Base-by-base conservation (phyloP, 352 stramenopile genomes). In the Phytopythium kandeliae region DNA sequence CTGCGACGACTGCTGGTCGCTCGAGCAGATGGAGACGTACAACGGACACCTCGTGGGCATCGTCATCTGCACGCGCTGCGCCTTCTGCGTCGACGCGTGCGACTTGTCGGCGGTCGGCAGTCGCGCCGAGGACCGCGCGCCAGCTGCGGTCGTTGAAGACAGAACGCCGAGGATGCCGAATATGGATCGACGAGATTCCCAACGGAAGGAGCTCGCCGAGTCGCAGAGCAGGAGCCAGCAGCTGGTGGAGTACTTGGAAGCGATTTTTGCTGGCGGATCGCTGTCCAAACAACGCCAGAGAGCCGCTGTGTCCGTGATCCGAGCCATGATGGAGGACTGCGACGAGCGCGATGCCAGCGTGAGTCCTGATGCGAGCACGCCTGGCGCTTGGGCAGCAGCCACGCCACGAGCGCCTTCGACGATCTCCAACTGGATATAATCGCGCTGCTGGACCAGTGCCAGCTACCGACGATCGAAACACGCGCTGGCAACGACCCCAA, bases 31-130 rank as follows among this genome's bases (percentile, higher is more conserved):
- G 44, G 58, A 65, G 35, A 65, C 37, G 16, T 24, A 35, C 25
- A 25, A 48, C 16, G 61, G 57, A 1, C 36, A 62, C 17, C 37
- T 72, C 7, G 58, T 64, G 45, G 55, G 50, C 0, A 67, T 82
- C 44, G 65, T 75, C 15, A 61, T 82, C 8, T 87, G 76, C 35
- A 50, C 41, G 6, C 56, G 61, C 6, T 87, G 76, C 44, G 45
- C 74, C 15, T 58, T 65, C 1, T 72, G 64, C 15, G 71, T 87
- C 4, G 60, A 85, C 47, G 53, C 49, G 2, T 73, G 71, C 50
- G 71, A 85, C 37, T 88, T 77, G 37, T 42, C 63, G 0, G 47
- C 57, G n/a, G 52, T 68, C 1, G 57, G 37, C 4, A 25, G n/a
- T 19, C 36, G n/a, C 19, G 45, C 44, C 4, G 44, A 52, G 4